Base-by-base conservation (phyloP, 2,329 filamentous ascomycete genomes). In the Scedosporium boydii region DNA sequence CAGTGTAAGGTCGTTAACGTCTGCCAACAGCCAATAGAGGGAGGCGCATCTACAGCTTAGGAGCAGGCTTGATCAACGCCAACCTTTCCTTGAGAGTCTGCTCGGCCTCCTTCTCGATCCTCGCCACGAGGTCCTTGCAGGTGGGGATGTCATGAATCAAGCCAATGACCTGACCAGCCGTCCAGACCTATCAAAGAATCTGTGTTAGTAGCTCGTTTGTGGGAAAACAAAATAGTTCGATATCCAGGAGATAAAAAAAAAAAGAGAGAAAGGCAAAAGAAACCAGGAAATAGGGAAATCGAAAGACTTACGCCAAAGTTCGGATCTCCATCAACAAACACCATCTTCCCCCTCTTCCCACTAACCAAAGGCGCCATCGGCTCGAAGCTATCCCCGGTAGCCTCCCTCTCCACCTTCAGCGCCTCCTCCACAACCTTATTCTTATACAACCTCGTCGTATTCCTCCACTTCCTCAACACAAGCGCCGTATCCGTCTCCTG, bases 91-190 rank as follows among this genome's bases (percentile, higher is more conserved):
- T 81, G 65, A 93, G 76, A 3, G 87, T 80, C 63, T 84, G 80
- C 71, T 88, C 82, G 0, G 90, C 90, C 73, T 93, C 90, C 72
- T 80, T 86, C 78, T 93, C 89, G 68, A 95, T 93, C 63, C 90
- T 83, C 67, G 79, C 79, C 9, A 92, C 77, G 27, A 95, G 77
- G 1, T 77, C 86, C 57, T 82, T 82, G 70, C 90, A 93, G 0
- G 87, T 90, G 7, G 89, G 89, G 62, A 93, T 90, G 69, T 95
- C 90, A 68, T 93, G 86, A 65, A 95, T 95, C 62, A 95, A 74
- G 5, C 90, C 90, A 67, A 99, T 96, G 67, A 98, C 93, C 74
- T 97, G 93, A 10, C 95, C 95, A 7, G 93, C 92, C 21, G 95
- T 98, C 95, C 95, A 99, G 46, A 97, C 90, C 89, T 93, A 69